Base-by-base conservation (phyloP, 345 rosid species). In the Triadica sebifera region DNA sequence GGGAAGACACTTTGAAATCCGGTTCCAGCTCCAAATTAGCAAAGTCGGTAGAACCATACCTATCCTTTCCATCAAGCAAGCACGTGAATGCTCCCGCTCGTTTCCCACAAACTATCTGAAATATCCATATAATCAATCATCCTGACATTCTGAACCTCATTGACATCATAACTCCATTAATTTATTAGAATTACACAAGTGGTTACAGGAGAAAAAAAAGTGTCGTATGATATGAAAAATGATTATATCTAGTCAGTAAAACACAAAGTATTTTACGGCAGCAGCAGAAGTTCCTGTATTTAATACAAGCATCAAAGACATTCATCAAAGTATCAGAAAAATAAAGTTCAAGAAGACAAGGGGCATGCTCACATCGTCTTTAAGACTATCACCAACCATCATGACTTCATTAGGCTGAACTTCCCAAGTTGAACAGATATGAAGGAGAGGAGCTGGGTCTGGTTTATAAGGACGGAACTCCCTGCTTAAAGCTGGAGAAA, bases 321-420 rank as follows among this genome's bases (percentile, higher is more conserved):
- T 2, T 16, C 17, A 67, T 20, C 37, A 37, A 34, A 60, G 60
- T 38, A 41, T 25, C 38, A 19, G 11, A 59, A 19, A 63, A 62
- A 53, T 60, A 17, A 20, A 71, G 39, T n/a, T 56, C 41, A 19
- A n/a, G 64, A 60, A n/a, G 12, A 16, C 25, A 68, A 29, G 22
- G 22, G 9, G 37, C 19, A 12, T 16, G 80, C 97, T 85, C 71
- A 89, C 98, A 82, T 94, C 98, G 86, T 94, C 98, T 83, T 89
- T 92, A 57, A 94, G 93, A 85, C 97, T 94, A 81, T 94, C 98
- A 12, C 98, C 98, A 62, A 94, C 85, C 98, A 94, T 94, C 84
- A 94, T 85, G 76, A 94, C 93, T 86, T 94, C 93, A 49, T 77
- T 81, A 52, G 97, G 95, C 79, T 87, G 86, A 74, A 94, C 82